Conservation (phyloP, 306 rosid species). For the Acacia crassicarpa region DNA sequence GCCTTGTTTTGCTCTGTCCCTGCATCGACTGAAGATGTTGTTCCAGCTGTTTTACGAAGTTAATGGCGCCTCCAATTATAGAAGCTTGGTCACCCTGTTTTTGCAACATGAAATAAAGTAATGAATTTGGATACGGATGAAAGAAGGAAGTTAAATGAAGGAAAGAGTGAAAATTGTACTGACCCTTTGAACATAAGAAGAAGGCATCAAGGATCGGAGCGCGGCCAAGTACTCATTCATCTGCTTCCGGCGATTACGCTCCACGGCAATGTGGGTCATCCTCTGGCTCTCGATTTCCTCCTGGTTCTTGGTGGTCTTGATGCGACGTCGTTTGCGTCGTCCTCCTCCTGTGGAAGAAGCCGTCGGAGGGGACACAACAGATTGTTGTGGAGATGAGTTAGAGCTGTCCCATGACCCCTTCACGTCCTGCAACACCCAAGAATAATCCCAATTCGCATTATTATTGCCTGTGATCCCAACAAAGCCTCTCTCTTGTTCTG, state of each 20-base stretch:
- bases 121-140: not conserved
- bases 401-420: slow-evolving; percentile 37
- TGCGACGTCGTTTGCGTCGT: slow-evolving; percentile 70
- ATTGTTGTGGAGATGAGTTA: slow-evolving; percentile 33
- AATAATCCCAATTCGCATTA: slow-evolving; percentile 28
- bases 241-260: slow-evolving; percentile 86
- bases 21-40: slow-evolving; percentile 69
- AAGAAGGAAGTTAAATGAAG: not conserved
- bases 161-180: not conserved
- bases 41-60: slow-evolving; percentile 89
- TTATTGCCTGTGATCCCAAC: slow-evolving; percentile 23
- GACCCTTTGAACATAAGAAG: slow-evolving; percentile 90
- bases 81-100: slow-evolving; percentile 95
- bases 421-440: slow-evolving; percentile 28
- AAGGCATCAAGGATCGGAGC: slow-evolving; percentile 85
- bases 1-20: slow-evolving; percentile 35
- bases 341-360: slow-evolving; percentile 14
- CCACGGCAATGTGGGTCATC: slow-evolving; percentile 93
- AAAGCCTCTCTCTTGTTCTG: slow-evolving; percentile 24
- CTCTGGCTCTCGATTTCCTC: slow-evolving; percentile 90
- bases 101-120: not conserved
- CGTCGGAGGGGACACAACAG: not conserved
- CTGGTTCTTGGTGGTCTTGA: slow-evolving; percentile 61
- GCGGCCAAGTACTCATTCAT: slow-evolving; percentile 86
- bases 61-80: slow-evolving; percentile 89